Base-by-base conservation (phyloP, 805 yeast genomes). In the Scheffersomyces stipitis region DNA sequence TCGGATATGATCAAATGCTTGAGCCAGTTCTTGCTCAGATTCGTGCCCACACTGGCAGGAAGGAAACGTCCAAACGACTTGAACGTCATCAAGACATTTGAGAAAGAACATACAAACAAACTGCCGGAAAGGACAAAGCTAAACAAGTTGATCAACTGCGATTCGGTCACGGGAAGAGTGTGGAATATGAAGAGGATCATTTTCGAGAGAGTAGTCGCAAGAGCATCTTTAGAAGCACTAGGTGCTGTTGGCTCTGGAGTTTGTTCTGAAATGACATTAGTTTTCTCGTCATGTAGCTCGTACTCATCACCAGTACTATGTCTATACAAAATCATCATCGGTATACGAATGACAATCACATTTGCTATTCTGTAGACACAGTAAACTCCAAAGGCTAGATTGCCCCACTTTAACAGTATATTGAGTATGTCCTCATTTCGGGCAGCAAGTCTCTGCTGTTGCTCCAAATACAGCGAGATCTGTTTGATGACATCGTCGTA, bases 31-130 rank as follows among this genome's bases (percentile, higher is more conserved):
- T 51, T 56, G 24, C 24, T 20, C 24, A 20, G 24, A 10, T 20
- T 7, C 10, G 24, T 7, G 10, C 7, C 24, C 4, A 38, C 40
- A 16, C 58, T 36, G 3, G 35, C 34, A 5, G 36, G 27, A 1
- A 44, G 31, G 17, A 59, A 41, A 24, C 54, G 49, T 7, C 63
- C 56, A 12, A 82, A 58, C 23, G 82, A 81, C 28, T 76, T 71
- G 40, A 83, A 73, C 0, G 90, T 81, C 28, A 72, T 61, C 32
- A 73, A 56, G 1, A 83, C 89, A 37, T 81, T 81, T 17, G 83
- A 79, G 47, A 83, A 71, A 1, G 87, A 80, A 40, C 83, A 73
- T 1, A 76, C 50, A 47, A 83, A 83, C 35, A 83, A 63, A 12
- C 73, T 69, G 8, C 82, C 78, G 1, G 86, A 78, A 12, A 83